Conservation (phyloP, 2,329 filamentous ascomycete genomes). For the Fulvia fulva region DNA sequence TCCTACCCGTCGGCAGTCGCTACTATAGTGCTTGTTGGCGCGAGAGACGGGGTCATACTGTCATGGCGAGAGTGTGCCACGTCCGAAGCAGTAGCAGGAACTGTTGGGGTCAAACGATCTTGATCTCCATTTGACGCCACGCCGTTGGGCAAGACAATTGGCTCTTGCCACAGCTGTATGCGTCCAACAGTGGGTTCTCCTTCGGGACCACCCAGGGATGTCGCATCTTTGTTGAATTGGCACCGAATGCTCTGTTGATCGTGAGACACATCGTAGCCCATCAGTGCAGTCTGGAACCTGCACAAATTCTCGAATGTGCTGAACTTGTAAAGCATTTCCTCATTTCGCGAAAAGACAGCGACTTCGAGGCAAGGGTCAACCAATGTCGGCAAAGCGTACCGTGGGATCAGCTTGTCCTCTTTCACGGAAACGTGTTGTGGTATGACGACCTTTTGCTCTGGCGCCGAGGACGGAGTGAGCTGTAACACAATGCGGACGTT, state of each 20-base stretch:
- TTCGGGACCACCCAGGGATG: not conserved
- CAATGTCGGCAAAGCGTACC: conserved; percentile 18
- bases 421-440: conserved; percentile 11
- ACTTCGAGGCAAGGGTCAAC: conserved; percentile 15
- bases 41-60: conserved; percentile 10
- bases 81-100: not conserved
- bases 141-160: conserved; percentile 5
- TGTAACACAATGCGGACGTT: conserved; percentile 21
- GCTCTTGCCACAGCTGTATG: conserved; percentile 21
- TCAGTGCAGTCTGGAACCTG: conserved; percentile 20
- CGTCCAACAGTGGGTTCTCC: conserved; percentile 5
- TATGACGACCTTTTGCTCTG: conserved; percentile 13
- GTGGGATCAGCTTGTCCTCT: conserved; percentile 20
- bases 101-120: not conserved
- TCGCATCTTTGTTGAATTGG: conserved; percentile 16
- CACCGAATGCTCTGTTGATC: conserved; percentile 15
- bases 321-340: conserved; percentile 20
- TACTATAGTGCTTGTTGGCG: conserved; percentile 12
- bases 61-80: conserved; percentile 5
- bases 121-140: not conserved
- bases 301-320: conserved; percentile 12
- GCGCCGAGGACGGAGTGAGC: conserved; percentile 7
- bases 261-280: conserved; percentile 24
- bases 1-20: conserved; percentile 13
- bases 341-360: conserved; percentile 20